phyloP scores from a whole-genome alignment of 495 filamentous ascomycete genomes.

The Podospora bellae-mahoneyi region DNA sequence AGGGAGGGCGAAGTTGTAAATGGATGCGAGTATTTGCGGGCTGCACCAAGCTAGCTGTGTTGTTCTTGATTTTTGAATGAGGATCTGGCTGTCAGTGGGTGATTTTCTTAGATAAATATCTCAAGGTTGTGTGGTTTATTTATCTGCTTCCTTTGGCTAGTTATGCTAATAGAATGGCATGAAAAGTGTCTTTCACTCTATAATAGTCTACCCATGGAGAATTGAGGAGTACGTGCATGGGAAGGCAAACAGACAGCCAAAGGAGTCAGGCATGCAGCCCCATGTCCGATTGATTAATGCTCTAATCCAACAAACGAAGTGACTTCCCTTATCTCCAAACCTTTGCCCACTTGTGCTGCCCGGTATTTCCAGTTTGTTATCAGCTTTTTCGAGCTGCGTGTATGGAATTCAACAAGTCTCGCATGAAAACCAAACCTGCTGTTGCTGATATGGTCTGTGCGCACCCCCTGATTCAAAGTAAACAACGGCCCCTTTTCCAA shows the following conservation, averaged over 20 bases:
- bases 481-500: neutral
- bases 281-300: neutral
- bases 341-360: no score
- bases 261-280: neutral
- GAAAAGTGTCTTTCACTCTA: neutral
- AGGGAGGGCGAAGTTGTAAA: constrained; percentile 41
- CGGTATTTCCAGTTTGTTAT: no score
- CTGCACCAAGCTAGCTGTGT: no score
- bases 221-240: neutral
- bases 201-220: neutral
- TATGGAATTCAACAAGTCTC: no score
- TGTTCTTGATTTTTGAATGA: no score
- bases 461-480: neutral
- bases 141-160: no score
- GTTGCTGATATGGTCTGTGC: neutral
- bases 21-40: no score
- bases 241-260: neutral
- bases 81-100: no score
- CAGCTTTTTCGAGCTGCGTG: no score
- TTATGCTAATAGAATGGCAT: neutral
- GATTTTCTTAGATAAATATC: no score
- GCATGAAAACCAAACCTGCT: neutral
- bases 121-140: no score
- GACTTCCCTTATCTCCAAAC: no score
- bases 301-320: neutral